Conservation (phyloP, 1,139 yeast genomes). For the Sugiyamaella xylanicola region DNA sequence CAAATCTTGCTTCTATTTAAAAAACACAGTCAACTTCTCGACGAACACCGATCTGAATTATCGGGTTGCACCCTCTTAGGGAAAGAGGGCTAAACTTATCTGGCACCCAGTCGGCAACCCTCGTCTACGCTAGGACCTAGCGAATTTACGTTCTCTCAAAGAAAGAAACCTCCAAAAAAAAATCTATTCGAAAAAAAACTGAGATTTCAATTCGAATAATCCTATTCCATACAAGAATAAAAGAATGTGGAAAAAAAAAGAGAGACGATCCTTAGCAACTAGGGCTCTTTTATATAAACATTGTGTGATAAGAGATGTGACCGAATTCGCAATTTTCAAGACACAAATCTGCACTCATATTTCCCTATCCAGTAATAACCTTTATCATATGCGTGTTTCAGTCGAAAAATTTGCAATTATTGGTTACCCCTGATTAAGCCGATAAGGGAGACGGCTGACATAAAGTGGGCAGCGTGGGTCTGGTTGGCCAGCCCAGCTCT, state of each 20-base stretch:
- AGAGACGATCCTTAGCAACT: not conserved
- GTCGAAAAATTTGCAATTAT: not conserved
- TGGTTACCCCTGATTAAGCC: not conserved
- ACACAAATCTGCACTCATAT: not conserved
- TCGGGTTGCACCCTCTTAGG: constrained; percentile 23
- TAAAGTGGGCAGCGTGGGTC: no score
- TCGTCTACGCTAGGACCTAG: constrained; percentile 28
- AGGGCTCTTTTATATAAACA: not conserved
- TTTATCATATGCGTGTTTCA: not conserved
- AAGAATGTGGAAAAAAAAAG: not conserved
- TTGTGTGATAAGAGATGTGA: not conserved
- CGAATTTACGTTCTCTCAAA: constrained; percentile 17
- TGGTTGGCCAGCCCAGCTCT: no score
- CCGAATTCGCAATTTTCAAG: not conserved
- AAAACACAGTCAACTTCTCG: constrained; percentile 18
- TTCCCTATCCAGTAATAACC: not conserved
- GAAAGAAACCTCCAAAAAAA: constrained; percentile 13
- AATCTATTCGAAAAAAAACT: constrained; percentile 14
- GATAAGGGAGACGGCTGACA: not conserved
- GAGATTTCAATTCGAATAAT: constrained; percentile 12
- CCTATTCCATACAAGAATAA: not conserved
- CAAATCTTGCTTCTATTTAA: constrained; percentile 11
- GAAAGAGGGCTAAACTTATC: constrained; percentile 22
- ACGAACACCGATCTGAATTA: constrained; percentile 26
- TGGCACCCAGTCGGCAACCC: constrained; percentile 31